Base-by-base conservation (phyloP, 345 rosid species). In the Lepidium aucheri region DNA sequence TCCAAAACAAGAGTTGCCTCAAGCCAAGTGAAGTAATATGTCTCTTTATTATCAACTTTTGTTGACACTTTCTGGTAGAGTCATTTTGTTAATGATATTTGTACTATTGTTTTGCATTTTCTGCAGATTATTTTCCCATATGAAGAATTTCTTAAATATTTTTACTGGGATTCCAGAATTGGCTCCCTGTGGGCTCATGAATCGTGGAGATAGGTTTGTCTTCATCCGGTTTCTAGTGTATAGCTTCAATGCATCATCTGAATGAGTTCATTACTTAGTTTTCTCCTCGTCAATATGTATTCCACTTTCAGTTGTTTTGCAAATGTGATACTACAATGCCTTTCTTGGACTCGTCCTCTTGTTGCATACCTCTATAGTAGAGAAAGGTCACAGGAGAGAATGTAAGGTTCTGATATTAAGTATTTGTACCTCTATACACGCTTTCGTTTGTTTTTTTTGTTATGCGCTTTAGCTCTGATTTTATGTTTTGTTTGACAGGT, bases 121-220 rank as follows among this genome's bases (percentile, higher is more conserved):
- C 57, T 76, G 34, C 81, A 94, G 99, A 83, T 94, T 59, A 87
- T 94, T 72, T 94, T 88, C 56, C 97, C 96, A 1, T 94, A 94
- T 59, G 95, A 87, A 3, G 87, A 85, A 8, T 94, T 94, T 73
- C 68, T 94, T 51, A 65, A 80, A 57, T 84, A 88, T 65, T 94
- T 82, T 79, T 76, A 87, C 79, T 88, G 91, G 80, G 79, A 84
- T 62, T 71, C 66, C 74, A 13, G 83, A 82, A 18, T 81, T 81
- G 55, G 77, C 79, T 72, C 99, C 96, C 9, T 87, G 95, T 66
- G 99, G 99, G n/a, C 97, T 94, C 74, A 63, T 86, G 74, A 94
- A 94, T 75, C 90, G 99, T 79, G 97, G 99, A 80, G 90, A 90
- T 87, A 94, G 99, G 99, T 87, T 69, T 45, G 49, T 53, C 39